Percentiles rank a stretch among this genome's conserved stretches.
phyloP scores from a whole-genome alignment of 2,329 filamentous ascomycete genomes.

The Stemphylium lycopersici region DNA sequence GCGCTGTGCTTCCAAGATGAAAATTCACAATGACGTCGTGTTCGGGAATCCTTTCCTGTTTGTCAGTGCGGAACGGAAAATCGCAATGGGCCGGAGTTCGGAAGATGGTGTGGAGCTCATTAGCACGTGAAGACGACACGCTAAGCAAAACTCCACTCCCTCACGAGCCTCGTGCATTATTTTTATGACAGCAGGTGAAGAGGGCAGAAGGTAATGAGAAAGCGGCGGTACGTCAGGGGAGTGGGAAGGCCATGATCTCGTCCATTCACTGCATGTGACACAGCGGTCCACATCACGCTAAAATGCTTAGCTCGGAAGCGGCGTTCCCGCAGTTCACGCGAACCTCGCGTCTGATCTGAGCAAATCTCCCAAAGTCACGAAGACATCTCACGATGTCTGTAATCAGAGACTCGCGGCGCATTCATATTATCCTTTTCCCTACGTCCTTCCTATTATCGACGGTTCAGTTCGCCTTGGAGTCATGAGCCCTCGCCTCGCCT shows the following conservation, averaged over 20 bases:
- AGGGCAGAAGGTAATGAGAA: background rate
- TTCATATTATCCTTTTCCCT: background rate
- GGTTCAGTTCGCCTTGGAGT: background rate
- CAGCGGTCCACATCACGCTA: constrained; percentile 12
- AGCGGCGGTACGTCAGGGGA: background rate
- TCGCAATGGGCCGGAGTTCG: background rate
- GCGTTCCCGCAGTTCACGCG: constrained; percentile 16
- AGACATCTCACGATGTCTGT: constrained; percentile 18
- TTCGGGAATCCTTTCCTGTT: background rate
- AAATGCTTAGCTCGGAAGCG: constrained; percentile 16
- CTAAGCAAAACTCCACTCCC: background rate
- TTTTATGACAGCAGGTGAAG: background rate
- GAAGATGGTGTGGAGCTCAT: background rate
- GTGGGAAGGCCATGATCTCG: background rate
- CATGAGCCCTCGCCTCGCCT: background rate
- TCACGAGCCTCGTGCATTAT: background rate
- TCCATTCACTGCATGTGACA: constrained; percentile 17
- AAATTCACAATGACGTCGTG: background rate
- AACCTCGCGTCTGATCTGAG: constrained; percentile 21
- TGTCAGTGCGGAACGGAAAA: background rate
- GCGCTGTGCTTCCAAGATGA: background rate
- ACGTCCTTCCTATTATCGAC: background rate
- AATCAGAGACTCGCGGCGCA: background rate
- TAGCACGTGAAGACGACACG: background rate
- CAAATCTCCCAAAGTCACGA: constrained; percentile 18